Base-by-base conservation (phyloP, 495 filamentous ascomycete genomes). In the Glarea lozoyensis region DNA sequence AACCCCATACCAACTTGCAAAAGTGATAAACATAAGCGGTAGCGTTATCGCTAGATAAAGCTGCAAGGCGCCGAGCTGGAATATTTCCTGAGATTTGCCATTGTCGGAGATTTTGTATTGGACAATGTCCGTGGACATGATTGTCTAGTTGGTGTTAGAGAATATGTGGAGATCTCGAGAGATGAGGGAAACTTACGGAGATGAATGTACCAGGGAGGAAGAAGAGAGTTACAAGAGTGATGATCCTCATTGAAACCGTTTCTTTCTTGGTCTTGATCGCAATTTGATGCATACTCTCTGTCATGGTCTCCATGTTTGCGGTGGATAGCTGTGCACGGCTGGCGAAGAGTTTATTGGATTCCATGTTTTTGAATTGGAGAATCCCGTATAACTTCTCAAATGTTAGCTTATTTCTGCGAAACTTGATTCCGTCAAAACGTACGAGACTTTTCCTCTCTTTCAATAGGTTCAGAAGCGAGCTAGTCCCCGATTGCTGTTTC, bases 201-300 rank as follows among this genome's bases (percentile, higher is more conserved):
- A 69, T 57, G 38, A 67, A 69, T 2, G 64, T 69, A n/a, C 50
- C 63, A 20, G 66, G 66, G 1, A 69, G 53, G 52, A 62, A 69
- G 24, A 67, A 55, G 10, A 69, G 47, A 1, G 64, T 67, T 11
- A 69, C 64, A 1, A 62, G 39, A 0, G 66, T 66, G 22, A 69
- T 67, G 35, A 65, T 56, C 22, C 61, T 48, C 66, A 67, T 69
- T 13, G 58, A 63, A 12, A 48, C 48, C 7, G 57, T 60, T 40
- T 56, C 57, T 33, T 59, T 43, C 34, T 54, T 46, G 17, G 55
- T 59, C 22, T 60, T 60, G 33, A 56, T 47, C 23, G 56, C 50
- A 19, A 61, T 58, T 4, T 52, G 44, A 25, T 54, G 31, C 54
- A 56, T 59, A 2, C 29, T 23, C 3, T 47, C 30, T 1, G 42